A percentile compares a stretch with the other conserved stretches of the same genome.
Conservation (phyloP, 2,329 filamentous ascomycete genomes). For the Fusarium sp. region DNA sequence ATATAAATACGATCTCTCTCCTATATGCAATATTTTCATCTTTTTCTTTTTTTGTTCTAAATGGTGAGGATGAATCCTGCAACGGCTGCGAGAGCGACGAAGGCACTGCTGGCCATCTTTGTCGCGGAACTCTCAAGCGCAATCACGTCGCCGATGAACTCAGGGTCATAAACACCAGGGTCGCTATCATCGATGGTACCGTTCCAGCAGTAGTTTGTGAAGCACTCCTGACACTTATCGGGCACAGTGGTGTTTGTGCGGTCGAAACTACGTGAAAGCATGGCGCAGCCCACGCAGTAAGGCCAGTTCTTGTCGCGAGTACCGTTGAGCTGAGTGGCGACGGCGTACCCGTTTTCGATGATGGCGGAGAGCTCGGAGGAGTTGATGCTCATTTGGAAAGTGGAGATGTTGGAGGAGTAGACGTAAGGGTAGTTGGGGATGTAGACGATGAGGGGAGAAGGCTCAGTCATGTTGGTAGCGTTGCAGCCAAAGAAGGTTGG, state of each 20-base stretch:
- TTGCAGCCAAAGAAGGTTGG: constrained; percentile 75
- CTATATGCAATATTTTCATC: constrained; percentile 6
- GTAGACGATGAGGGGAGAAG: constrained; percentile 82
- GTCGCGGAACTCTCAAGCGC: constrained; percentile 40
- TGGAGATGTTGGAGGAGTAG: constrained; percentile 80
- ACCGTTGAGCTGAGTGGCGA: constrained; percentile 84
- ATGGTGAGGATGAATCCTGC: constrained; percentile 38
- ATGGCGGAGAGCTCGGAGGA: constrained; percentile 77
- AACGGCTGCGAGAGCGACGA: constrained; percentile 27
- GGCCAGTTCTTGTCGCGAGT: constrained; percentile 81
- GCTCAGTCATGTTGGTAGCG: constrained; percentile 63
- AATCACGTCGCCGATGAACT: constrained; percentile 43
- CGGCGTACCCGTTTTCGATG: constrained; percentile 87
- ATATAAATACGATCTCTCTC: background rate
- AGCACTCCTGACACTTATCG: constrained; percentile 79
- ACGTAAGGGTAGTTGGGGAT: constrained; percentile 82
- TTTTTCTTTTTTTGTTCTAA: constrained; percentile 1
- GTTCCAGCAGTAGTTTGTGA: constrained; percentile 90
- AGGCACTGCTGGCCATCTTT: constrained; percentile 26
- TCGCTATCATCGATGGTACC: constrained; percentile 65
- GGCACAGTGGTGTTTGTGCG: constrained; percentile 77
- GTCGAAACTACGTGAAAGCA: constrained; percentile 79
- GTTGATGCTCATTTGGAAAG: constrained; percentile 75
- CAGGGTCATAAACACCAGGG: constrained; percentile 50
- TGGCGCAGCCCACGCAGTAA: constrained; percentile 87